Evolutionary conservation across 2,329 filamentous ascomycete genomes (phyloP).

Genomic region (Raffaelea deltoideospora): DNA sequence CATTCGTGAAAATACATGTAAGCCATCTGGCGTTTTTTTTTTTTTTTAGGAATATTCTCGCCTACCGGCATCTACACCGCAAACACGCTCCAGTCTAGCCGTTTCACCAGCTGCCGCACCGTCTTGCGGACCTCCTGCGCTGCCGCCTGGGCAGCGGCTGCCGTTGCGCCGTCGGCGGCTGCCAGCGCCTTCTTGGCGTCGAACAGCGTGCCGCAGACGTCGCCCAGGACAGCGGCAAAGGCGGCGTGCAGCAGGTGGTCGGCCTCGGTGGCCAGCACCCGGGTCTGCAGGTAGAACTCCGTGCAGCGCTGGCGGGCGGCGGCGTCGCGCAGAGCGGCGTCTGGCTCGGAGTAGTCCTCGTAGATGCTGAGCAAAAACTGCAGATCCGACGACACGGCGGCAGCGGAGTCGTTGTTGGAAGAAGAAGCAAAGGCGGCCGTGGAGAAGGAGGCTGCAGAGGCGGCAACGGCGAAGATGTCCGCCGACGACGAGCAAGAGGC

Average conservation of each 20-base stretch:
- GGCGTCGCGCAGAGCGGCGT: neutral
- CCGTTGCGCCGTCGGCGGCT: neutral
- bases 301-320: conserved; percentile 1
- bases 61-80: too few relatives aligned
- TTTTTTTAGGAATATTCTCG: too few relatives aligned
- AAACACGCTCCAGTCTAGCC: conserved; percentile 9
- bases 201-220: conserved; percentile 1
- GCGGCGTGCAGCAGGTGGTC: conserved; percentile 4
- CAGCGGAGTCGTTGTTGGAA: too few relatives aligned
- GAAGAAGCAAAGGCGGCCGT: too few relatives aligned
- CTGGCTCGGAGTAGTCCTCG: neutral
- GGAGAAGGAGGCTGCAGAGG: too few relatives aligned
- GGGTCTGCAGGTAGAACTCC: conserved; percentile 1
- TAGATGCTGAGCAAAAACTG: conserved; percentile 1
- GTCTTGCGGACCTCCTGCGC: neutral
- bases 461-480: too few relatives aligned
- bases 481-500: too few relatives aligned
- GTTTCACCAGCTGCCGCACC: conserved; percentile 1
- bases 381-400: neutral
- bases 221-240: neutral
- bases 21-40: too few relatives aligned
- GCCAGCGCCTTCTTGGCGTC: neutral
- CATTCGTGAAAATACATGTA: too few relatives aligned
- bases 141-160: neutral
- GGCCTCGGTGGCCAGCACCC: neutral